A percentile compares a stretch with the other conserved stretches of the same genome.
phyloP scores from a whole-genome alignment of 805 yeast genomes.

The Yarrowia sp. region DNA sequence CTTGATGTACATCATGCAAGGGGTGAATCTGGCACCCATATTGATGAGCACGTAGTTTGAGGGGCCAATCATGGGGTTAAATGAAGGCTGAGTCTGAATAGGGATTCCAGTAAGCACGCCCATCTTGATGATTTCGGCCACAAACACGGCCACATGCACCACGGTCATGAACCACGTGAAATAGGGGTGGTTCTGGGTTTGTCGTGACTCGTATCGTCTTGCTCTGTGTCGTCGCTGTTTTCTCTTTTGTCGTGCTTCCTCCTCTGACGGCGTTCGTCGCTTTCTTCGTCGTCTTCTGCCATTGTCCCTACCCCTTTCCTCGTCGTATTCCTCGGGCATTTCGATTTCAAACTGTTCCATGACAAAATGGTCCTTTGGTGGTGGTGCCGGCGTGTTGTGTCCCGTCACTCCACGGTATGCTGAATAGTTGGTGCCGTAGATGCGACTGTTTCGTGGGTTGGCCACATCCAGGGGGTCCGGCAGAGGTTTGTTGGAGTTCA shows the following conservation, averaged over 20 bases:
- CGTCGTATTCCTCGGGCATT: constrained; percentile 15
- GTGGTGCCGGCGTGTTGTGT: constrained; percentile 12
- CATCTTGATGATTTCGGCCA: constrained; percentile 67
- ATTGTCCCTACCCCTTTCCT: constrained; percentile 6
- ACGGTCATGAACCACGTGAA: constrained; percentile 46
- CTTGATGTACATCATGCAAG: constrained; percentile 66
- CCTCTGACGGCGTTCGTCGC: constrained; percentile 26
- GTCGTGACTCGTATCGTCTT: constrained; percentile 26
- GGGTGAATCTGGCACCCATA: constrained; percentile 74
- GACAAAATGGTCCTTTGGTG: constrained; percentile 28
- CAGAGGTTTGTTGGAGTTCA: constrained; percentile 35
- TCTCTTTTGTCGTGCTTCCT: constrained; percentile 30
- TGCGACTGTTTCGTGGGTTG: constrained; percentile 26
- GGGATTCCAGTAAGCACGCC: constrained; percentile 66
- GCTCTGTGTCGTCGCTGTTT: constrained; percentile 33
- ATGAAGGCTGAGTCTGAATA: constrained; percentile 71
- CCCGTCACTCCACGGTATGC: constrained; percentile 32
- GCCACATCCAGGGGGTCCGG: constrained; percentile 31
- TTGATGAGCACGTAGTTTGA: constrained; percentile 69
- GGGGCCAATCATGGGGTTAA: constrained; percentile 83
- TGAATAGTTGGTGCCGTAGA: constrained; percentile 35
- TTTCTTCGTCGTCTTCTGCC: constrained; percentile 31
- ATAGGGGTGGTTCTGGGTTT: constrained; percentile 45
- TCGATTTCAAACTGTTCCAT: constrained; percentile 31
- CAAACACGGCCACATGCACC: constrained; percentile 60